A percentile compares a stretch with the other conserved stretches of the same genome.
Conservation (phyloP, 805 yeast species). For the Trichomonascus vanleenenianus region DNA sequence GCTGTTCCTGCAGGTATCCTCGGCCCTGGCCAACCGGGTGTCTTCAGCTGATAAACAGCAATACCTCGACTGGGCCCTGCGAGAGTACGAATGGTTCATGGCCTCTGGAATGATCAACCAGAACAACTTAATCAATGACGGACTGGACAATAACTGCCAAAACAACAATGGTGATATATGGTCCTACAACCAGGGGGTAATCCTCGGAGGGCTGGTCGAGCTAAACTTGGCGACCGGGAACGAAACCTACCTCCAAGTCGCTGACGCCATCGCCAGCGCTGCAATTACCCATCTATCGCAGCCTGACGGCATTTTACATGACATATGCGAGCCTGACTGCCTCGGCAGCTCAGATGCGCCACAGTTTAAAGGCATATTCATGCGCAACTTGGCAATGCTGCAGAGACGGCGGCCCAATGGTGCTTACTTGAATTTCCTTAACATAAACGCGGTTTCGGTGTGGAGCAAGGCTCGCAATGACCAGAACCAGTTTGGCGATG, state of each 20-base stretch:
- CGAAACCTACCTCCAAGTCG: constrained; percentile 1
- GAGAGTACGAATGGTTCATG: constrained; percentile 10
- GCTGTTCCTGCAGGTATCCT: constrained; percentile 9
- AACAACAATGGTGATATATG: constrained; percentile 6
- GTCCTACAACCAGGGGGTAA: constrained; percentile 15
- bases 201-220: constrained; percentile 12
- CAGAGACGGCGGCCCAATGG: background rate
- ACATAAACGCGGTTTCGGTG: constrained; percentile 2
- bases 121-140: constrained; percentile 9
- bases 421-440: background rate
- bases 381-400: constrained; percentile 8
- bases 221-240: constrained; percentile 4
- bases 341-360: constrained; percentile 2
- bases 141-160: constrained; percentile 4
- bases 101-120: constrained; percentile 6
- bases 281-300: constrained; percentile 2
- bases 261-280: constrained; percentile 7
- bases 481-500: constrained; percentile 4
- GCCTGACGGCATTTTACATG: constrained; percentile 9
- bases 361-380: constrained; percentile 11
- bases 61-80: constrained; percentile 11
- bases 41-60: background rate
- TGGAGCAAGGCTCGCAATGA: constrained; percentile 4
- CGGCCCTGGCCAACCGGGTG: constrained; percentile 11
- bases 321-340: constrained; percentile 10